Conservation (phyloP, 768 basidiomycete species). For the Ramaria sp. region DNA sequence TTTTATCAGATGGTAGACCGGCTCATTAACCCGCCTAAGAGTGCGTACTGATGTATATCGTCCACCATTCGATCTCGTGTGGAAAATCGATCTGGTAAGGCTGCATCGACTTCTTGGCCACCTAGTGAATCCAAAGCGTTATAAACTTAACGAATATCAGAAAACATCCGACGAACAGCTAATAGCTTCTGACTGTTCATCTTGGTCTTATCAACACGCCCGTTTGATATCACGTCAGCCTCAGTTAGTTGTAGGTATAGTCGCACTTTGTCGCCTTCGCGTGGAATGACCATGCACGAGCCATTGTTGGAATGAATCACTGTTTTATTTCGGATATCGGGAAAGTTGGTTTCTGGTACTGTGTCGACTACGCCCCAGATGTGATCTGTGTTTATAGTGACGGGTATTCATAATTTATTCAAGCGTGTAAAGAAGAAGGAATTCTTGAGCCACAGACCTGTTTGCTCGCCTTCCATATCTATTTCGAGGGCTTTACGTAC, state of each 20-base stretch:
- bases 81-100: slow-evolving; percentile 45
- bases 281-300: slow-evolving; percentile 65
- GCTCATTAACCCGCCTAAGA: background rate
- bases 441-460: slow-evolving; percentile 30
- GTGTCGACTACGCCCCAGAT: slow-evolving; percentile 80
- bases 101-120: slow-evolving; percentile 41
- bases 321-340: slow-evolving; percentile 57
- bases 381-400: slow-evolving; percentile 34
- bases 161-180: slow-evolving; percentile 26
- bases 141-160: background rate
- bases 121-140: slow-evolving; percentile 22
- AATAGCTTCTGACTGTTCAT: slow-evolving; percentile 42
- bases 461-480: slow-evolving; percentile 68
- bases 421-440: slow-evolving; percentile 33
- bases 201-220: slow-evolving; percentile 43
- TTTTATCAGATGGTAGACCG: background rate
- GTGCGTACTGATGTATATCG: slow-evolving; percentile 52
- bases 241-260: slow-evolving; percentile 61
- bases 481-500: slow-evolving; percentile 59
- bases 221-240: slow-evolving; percentile 32
- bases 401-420: background rate
- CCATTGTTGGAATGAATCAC: slow-evolving; percentile 62
- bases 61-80: slow-evolving; percentile 58
- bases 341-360: slow-evolving; percentile 62
- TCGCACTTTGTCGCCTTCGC: slow-evolving; percentile 57